Percentiles rank a stretch among this genome's conserved stretches.
These are phyloP conservation scores for Microstroma glucosiphilum DNA, from an alignment of 1,284 basidiomycete genomes.

Conservation along the genomic window DNA sequence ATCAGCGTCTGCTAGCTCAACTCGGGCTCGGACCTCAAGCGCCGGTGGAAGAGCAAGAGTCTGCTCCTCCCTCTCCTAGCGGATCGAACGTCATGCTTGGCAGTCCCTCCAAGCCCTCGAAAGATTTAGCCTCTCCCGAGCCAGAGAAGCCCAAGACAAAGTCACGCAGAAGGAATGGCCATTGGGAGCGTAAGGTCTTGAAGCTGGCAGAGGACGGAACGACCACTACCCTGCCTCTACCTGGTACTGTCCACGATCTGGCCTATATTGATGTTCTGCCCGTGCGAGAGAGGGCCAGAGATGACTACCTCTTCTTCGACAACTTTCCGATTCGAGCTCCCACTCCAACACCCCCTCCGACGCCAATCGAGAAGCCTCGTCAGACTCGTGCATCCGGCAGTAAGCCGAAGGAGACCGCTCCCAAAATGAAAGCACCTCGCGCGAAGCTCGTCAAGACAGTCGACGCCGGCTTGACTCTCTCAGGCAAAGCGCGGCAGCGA, in stretches of 20 bases:
- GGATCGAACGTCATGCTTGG: neutral
- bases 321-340: neutral
- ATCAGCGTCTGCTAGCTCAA: neutral
- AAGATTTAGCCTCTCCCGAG: neutral
- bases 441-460: neutral
- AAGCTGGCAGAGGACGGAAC: conserved; percentile 5
- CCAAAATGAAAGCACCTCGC: neutral
- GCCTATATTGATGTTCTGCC: conserved; percentile 1
- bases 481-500: neutral
- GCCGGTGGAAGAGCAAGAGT: neutral
- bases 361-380: neutral
- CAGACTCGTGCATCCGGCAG: neutral
- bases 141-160: neutral
- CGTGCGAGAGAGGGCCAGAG: neutral
- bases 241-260: neutral
- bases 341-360: neutral
- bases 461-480: neutral
- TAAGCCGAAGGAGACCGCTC: neutral
- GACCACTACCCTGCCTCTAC: neutral
- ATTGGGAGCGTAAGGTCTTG: neutral
- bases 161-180: neutral
- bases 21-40: neutral
- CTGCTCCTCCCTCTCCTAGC: neutral
- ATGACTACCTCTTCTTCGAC: neutral
- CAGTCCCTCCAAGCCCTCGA: neutral